Evolutionary conservation across 73 alveolate genomes (phyloP).

Genomic region (Strombidium stylifer): DNA sequence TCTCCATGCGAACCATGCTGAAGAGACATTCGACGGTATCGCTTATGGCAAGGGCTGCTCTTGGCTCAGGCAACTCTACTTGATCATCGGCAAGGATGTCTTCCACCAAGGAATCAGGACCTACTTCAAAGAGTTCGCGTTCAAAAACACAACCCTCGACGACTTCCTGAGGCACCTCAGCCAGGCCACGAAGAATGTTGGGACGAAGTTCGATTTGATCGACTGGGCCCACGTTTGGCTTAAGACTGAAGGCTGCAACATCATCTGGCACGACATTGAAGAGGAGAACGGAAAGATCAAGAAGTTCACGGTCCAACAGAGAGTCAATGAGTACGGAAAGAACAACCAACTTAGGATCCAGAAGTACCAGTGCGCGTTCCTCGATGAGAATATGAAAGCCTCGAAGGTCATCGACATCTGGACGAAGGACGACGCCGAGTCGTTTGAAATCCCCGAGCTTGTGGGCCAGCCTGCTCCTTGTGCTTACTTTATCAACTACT

Average conservation of each 20-base stretch:
- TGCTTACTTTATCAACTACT: conserved; percentile 18
- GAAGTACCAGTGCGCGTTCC: conserved; percentile 22
- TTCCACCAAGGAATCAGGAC: conserved; percentile 76
- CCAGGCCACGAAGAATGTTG: conserved; percentile 37
- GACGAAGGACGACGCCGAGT: background rate
- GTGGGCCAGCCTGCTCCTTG: conserved; percentile 25
- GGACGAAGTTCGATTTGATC: background rate
- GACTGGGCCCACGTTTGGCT: conserved; percentile 39
- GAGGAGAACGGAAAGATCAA: conserved; percentile 39
- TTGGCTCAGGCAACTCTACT: conserved; percentile 86
- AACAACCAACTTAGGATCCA: conserved; percentile 6
- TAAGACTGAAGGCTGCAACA: conserved; percentile 31
- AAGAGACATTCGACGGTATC: conserved; percentile 91
- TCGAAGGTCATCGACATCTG: background rate
- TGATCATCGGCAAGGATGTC: conserved; percentile 81
- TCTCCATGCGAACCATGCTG: no score
- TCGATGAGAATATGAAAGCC: background rate
- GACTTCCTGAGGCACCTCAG: conserved; percentile 79
- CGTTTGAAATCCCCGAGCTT: conserved; percentile 14
- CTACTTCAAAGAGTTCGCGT: conserved; percentile 85
- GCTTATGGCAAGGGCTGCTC: conserved; percentile 98
- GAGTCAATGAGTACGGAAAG: conserved; percentile 24
- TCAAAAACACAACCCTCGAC: conserved; percentile 80
- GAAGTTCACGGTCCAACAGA: conserved; percentile 12
- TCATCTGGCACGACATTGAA: conserved; percentile 8